Conservation (phyloP, 179 eudicot genomes). For the Beta macrorhiza region DNA sequence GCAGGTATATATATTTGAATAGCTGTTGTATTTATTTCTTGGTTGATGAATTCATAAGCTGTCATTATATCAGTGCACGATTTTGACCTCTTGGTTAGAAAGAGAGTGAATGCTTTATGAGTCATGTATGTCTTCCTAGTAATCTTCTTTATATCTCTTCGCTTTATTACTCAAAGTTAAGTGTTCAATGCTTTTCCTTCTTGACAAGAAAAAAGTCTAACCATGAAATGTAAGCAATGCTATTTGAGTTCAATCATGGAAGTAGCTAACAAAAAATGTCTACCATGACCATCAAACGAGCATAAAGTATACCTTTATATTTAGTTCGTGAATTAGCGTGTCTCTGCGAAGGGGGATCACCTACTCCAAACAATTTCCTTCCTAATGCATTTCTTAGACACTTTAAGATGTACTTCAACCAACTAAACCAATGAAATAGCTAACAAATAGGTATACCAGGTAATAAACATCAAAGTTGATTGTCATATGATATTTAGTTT, state of each 20-base stretch:
- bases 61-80: neutral
- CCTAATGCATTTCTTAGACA: neutral
- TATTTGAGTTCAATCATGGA: neutral
- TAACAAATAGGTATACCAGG: no score
- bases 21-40: neutral
- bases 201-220: neutral
- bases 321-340: neutral
- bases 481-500: no score
- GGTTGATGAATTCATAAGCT: neutral
- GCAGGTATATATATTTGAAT: slow-evolving; percentile 51
- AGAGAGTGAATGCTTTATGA: neutral
- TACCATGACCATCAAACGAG: neutral
- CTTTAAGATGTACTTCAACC: no score
- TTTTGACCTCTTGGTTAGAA: neutral
- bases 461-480: no score
- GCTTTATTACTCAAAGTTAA: no score
- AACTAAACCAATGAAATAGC: no score
- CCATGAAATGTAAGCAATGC: neutral
- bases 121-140: no score
- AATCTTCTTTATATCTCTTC: no score
- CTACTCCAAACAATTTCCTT: no score
- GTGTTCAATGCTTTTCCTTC: neutral
- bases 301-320: neutral
- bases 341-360: no score
- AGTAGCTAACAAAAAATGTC: no score